Percentiles rank a stretch among this genome's conserved stretches.
These are phyloP conservation scores for Myriosclerotinia scirpicola DNA, from an alignment of 2,329 filamentous ascomycete genomes.

Conservation along the genomic window DNA sequence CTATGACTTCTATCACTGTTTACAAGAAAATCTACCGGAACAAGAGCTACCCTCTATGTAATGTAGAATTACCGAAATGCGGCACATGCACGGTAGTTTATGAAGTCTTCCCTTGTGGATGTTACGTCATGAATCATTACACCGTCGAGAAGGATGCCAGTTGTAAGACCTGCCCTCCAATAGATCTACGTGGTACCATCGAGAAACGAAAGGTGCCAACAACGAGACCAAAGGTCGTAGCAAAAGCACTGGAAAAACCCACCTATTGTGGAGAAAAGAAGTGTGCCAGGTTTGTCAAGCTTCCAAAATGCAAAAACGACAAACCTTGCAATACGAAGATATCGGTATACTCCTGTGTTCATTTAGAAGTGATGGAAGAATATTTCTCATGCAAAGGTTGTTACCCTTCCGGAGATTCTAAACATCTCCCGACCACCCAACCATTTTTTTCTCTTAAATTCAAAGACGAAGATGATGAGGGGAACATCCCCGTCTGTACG, in stretches of 20 bases:
- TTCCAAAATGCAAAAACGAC: not conserved
- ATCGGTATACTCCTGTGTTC: not conserved
- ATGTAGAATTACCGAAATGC: not conserved
- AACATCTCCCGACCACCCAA: too few relatives aligned
- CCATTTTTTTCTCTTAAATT: too few relatives aligned
- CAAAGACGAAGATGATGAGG: too few relatives aligned
- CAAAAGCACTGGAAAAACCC: rapidly evolving
- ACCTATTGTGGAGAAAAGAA: not conserved
- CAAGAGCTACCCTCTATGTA: too few relatives aligned
- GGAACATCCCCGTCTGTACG: too few relatives aligned
- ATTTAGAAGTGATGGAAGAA: not conserved
- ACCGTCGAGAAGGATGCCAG: not conserved
- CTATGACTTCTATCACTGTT: too few relatives aligned
- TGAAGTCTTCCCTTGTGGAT: not conserved
- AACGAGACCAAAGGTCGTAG: not conserved
- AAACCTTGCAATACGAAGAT: not conserved
- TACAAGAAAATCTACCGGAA: too few relatives aligned
- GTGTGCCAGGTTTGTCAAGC: not conserved
- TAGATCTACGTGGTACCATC: too few relatives aligned
- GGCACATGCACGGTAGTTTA: not conserved
- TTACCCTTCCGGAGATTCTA: too few relatives aligned
- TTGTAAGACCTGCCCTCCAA: not conserved
- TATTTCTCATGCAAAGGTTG: too few relatives aligned
- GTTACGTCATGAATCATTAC: not conserved
- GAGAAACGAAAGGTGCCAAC: not conserved